Evolutionary conservation across 768 basidiomycete species (phyloP).

Genomic region (Panaeolus cyanescens): DNA sequence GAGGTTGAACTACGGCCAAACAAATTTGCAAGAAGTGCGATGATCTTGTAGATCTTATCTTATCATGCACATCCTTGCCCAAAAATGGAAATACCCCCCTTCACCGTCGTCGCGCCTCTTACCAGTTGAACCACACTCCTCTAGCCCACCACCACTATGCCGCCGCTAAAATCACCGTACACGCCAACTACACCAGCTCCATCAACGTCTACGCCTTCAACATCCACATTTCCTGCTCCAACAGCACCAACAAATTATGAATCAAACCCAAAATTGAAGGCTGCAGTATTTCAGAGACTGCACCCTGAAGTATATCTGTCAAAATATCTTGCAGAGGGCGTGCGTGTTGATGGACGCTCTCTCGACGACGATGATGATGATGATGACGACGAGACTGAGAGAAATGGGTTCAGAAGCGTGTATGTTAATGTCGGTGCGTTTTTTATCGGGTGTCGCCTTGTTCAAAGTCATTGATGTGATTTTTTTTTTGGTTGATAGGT

Average conservation of each 20-base stretch:
- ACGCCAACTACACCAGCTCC: background rate
- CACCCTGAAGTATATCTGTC: constrained; percentile 90
- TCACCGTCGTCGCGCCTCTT: no score
- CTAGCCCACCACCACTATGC: background rate
- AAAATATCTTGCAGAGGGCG: constrained; percentile 75
- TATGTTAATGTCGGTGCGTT: constrained; percentile 77
- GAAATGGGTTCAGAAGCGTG: constrained; percentile 63
- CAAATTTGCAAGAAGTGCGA: no score
- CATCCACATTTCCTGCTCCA: background rate
- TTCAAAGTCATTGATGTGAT: background rate
- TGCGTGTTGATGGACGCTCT: constrained; percentile 85
- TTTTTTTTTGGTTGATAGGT: constrained; percentile 44
- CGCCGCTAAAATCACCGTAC: background rate
- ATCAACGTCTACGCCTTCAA: background rate
- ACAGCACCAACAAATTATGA: background rate
- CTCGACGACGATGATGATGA: constrained; percentile 31
- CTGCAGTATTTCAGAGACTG: constrained; percentile 78
- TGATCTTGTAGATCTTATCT: no score
- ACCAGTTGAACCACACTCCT: no score
- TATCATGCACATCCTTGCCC: no score
- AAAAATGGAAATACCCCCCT: no score
- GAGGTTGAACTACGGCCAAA: no score
- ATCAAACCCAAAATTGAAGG: constrained; percentile 30
- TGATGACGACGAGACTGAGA: background rate
- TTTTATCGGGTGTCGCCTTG: constrained; percentile 5